Base-by-base conservation (phyloP, 345 rosid genomes). In the Zanthoxylum bungeanum region DNA sequence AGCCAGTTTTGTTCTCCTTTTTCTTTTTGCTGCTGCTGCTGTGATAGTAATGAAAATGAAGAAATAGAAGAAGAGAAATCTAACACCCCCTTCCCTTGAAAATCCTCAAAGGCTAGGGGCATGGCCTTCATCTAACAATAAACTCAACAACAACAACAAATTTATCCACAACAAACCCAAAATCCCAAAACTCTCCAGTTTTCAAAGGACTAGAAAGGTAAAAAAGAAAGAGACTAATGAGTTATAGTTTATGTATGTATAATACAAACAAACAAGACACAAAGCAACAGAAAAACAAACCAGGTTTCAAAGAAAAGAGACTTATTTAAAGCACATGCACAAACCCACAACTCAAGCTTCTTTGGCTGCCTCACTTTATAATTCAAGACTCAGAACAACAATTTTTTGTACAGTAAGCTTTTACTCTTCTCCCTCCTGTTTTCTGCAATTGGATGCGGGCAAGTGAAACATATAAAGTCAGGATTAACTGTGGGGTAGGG, bases 61-160 rank as follows among this genome's bases (percentile, higher is more conserved):
- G 67, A 78, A 56, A 77, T 75, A 39, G 87, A 64, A 42, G 47
- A 42, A 68, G 82, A 83, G 77, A 81, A 77, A 81, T 80, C 74
- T 40, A 78, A 77, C 80, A 84, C 82, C 86, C 84, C 89, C 86
- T 89, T 84, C 89, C 87, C 88, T 84, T 92, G 93, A 92, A 84
- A 86, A 47, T 84, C 86, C 81, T 87, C 85, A 80, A 80, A 89
- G 91, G 91, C 73, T 63, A 88, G 71, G 92, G 89, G 93, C 87
- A 85, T 88, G 88, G 89, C 96, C 89, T 85, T 85, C 86, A 86
- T 86, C 83, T 79, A 82, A n/a, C n/a, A n/a, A 68, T 30, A 70
- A 57, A 73, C 66, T 36, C 73, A 74, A 69, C 11, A 81, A 57
- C 49, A 74, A 65, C 12, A 66, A n/a, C n/a, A n/a, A n/a, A n/a